Conservation (phyloP, 2,329 filamentous ascomycete genomes). For the Akanthomyces uredinophilus region DNA sequence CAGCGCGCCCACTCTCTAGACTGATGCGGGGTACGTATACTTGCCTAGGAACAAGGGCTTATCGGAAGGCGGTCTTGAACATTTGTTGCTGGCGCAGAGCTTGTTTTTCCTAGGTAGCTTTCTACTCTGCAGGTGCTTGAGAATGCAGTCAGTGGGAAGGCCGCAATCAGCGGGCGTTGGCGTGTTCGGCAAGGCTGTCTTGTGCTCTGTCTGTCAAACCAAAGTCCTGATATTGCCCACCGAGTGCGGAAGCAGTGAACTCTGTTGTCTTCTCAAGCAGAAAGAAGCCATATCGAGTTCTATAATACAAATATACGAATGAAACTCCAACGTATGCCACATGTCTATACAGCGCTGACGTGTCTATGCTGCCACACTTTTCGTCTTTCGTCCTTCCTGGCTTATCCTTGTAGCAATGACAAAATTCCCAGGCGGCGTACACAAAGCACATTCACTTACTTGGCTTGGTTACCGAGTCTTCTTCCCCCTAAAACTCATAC, state of each 20-base stretch:
- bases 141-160: too few species aligned
- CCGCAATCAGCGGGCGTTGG: too few species aligned
- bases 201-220: too few species aligned
- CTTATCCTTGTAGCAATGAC: not conserved
- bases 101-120: too few species aligned
- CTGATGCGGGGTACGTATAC: not conserved
- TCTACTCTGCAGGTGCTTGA: too few species aligned
- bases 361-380: not conserved
- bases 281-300: not conserved
- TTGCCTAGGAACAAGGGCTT: not conserved
- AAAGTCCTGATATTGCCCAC: too few species aligned
- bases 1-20: not conserved
- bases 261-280: not conserved
- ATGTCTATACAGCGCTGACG: not conserved
- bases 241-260: too few species aligned
- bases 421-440: not conserved
- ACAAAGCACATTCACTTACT: not conserved
- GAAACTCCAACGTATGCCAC: constrained; percentile 3
- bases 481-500: not conserved
- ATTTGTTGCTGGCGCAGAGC: too few species aligned
- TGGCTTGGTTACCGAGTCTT: not conserved
- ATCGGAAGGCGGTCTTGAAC: not conserved
- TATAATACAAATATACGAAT: not conserved
- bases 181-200: too few species aligned
- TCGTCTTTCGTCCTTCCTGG: not conserved